Conservation (phyloP, 805 yeast genomes). For the Priceomyces carsonii region DNA sequence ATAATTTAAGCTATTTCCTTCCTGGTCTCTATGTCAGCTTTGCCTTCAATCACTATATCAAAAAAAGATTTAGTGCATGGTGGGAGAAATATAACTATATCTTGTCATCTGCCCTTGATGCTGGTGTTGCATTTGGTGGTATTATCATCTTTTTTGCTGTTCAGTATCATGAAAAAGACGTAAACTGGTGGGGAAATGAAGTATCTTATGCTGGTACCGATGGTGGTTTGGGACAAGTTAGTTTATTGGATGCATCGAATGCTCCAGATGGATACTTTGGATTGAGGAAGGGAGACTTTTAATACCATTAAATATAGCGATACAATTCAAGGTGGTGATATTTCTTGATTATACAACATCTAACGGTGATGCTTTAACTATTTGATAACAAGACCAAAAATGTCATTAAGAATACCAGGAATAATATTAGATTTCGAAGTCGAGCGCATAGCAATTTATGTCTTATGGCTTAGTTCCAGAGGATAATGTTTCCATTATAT, state of each 20-base stretch:
- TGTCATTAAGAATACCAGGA: no score
- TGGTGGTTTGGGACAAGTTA: constrained; percentile 20
- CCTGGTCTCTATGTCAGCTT: constrained; percentile 55
- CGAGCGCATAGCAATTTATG: no score
- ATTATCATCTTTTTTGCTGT: constrained; percentile 56
- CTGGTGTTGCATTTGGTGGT: constrained; percentile 58
- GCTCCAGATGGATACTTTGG: constrained; percentile 37
- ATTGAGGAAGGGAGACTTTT: constrained; percentile 23
- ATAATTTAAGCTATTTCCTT: constrained; percentile 47
- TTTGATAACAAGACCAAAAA: no score
- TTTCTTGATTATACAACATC: neutral
- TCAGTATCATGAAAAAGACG: constrained; percentile 39
- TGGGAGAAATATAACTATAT: constrained; percentile 71
- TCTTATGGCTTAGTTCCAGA: no score
- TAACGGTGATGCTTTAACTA: no score
- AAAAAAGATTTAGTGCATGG: constrained; percentile 47
- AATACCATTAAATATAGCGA: neutral
- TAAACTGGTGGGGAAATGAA: constrained; percentile 65
- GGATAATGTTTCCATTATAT: no score
- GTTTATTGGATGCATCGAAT: constrained; percentile 15
- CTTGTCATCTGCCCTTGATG: constrained; percentile 49
- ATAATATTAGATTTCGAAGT: no score
- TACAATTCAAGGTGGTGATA: neutral
- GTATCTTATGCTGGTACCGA: constrained; percentile 28
- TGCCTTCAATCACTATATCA: constrained; percentile 51